phyloP scores from a whole-genome alignment of 2,329 filamentous ascomycete genomes.

The Aspergillus melleus region DNA sequence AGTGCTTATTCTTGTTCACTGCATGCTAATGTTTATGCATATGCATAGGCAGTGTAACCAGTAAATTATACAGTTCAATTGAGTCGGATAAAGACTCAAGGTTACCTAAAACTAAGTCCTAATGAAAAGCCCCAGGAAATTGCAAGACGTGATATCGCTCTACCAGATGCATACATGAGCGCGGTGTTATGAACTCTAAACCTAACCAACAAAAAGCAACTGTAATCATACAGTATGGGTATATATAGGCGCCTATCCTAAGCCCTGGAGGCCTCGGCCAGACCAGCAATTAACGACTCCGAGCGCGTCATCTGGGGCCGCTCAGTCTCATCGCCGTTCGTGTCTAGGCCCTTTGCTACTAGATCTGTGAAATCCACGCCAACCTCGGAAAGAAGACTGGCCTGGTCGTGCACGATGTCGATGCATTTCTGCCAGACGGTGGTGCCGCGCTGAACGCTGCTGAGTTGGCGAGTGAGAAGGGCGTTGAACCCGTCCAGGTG shows the following conservation, averaged over 20 bases:
- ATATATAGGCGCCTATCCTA: background rate
- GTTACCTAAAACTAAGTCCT: too few species aligned
- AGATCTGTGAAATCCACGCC: constrained; percentile 86
- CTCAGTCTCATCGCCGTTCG: constrained; percentile 24
- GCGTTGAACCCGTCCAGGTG: constrained; percentile 88
- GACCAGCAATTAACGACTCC: constrained; percentile 22
- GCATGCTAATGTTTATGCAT: too few species aligned
- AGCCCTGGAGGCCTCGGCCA: constrained; percentile 16
- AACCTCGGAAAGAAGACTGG: constrained; percentile 75
- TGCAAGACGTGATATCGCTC: too few species aligned
- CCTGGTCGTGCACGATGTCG: constrained; percentile 76
- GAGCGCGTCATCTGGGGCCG: constrained; percentile 26
- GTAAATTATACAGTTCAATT: too few species aligned
- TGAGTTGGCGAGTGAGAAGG: constrained; percentile 79
- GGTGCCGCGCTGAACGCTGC: constrained; percentile 75
- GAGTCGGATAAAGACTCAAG: too few species aligned
- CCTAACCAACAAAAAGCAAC: background rate
- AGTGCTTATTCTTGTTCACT: too few species aligned
- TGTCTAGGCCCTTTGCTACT: constrained; percentile 60
- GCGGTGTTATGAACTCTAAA: background rate
- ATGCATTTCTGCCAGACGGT: constrained; percentile 81
- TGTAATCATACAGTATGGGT: background rate
- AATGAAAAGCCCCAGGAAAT: too few species aligned
- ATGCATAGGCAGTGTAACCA: too few species aligned
- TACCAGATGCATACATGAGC: too few species aligned